phyloP scores from a whole-genome alignment of 1,284 basidiomycete genomes.

The Lignosus rhinocerotis region DNA sequence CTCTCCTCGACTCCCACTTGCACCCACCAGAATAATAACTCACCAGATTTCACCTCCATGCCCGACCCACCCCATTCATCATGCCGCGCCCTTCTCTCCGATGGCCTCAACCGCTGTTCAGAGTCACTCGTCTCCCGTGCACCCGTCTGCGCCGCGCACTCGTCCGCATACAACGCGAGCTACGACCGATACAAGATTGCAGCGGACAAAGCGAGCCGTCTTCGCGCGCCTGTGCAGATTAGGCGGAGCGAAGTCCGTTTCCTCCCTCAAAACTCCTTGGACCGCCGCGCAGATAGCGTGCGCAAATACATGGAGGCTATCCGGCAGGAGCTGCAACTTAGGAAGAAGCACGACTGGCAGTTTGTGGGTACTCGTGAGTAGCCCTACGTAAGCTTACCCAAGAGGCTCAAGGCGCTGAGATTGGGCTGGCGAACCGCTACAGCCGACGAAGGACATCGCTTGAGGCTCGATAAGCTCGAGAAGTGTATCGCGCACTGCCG shows the following conservation, averaged over 20 bases:
- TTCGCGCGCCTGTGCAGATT: not conserved
- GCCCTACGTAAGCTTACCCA: not conserved
- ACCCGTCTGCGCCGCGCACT: conserved; percentile 1
- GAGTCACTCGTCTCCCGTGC: not conserved
- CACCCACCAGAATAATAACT: too few species aligned
- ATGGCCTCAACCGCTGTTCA: not conserved
- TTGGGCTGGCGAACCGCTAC: not conserved
- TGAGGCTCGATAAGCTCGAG: not conserved
- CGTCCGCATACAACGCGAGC: not conserved
- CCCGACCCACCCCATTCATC: not conserved
- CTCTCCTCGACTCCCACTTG: too few species aligned
- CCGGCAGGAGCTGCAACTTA: not conserved
- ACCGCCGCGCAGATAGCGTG: not conserved
- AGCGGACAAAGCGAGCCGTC: not conserved
- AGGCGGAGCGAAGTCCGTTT: not conserved
- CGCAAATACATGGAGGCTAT: conserved; percentile 9
- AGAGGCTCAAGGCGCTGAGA: not conserved
- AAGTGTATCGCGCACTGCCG: not conserved
- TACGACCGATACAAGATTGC: conserved; percentile 13
- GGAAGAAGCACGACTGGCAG: conserved; percentile 1
- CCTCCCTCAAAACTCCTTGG: not conserved
- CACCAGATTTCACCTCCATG: not conserved
- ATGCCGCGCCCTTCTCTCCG: not conserved
- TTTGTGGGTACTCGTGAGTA: conserved; percentile 10
- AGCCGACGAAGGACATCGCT: not conserved